Base-by-base conservation (phyloP, 164 flowering plant species). In the Vitis vinifera region DNA sequence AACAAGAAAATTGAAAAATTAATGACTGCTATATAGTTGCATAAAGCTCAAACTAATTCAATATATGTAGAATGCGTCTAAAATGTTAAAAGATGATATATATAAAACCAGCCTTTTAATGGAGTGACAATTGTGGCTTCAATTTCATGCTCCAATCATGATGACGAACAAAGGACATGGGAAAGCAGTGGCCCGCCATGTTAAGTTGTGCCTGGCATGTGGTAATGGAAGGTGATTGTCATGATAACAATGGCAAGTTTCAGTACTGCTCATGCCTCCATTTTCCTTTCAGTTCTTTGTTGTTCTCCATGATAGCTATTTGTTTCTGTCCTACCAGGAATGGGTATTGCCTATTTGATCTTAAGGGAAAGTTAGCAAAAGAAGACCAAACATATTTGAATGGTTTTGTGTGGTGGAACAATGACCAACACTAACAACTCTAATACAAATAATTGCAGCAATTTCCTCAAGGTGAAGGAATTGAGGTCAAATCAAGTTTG, bases 91-190 rank as follows among this genome's bases (percentile, higher is more conserved):
- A 13, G 59, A 37, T 37, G 7, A 37, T 16, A 2, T 6, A 7
- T 57, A 59, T 19, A 2, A 11, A 23, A 59, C 15, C 44, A 27
- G 10, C 56, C 56, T 53, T 53, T 53, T n/a, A 53, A 13, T 4
- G 8, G 56, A 23, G 56, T 53, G 2, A 53, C 9, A 13, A 53
- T 14, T 27, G 44, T 59, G 37, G 62, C 31, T 59, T 59, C 13
- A 59, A 59, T 59, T 23, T 27, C 29, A 59, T 59, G 37, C 62
- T 23, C 13, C 37, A 59, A 59, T 59, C 62, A 59, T 59, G 62
- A 59, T 59, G 12, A 59, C 62, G 6, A 27, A 23, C 62, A 23
- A 59, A 59, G 62, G 62, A 59, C 62, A 59, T 13, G 44, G 62
- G 37, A 59, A 59, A 59, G 62, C 29, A 23, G 44, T 23, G 37